Conservation (phyloP, 2,329 filamentous ascomycete species). For the Ilyonectria destructans region DNA sequence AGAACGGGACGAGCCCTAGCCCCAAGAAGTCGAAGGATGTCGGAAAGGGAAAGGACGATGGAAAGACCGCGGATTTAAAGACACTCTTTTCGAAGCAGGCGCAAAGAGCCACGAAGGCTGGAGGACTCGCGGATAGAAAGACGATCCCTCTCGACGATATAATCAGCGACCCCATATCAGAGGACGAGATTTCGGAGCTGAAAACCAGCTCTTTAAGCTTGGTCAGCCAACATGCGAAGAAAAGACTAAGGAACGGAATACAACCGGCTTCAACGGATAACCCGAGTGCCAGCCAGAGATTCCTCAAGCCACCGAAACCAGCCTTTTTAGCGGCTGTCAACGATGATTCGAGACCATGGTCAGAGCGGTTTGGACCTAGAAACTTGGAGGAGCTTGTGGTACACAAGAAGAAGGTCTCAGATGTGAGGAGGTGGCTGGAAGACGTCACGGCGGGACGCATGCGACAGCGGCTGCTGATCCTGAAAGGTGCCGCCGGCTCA, state of each 20-base stretch:
- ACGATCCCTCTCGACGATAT: slow-evolving; percentile 63
- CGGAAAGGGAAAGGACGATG: slow-evolving; percentile 64
- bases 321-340: slow-evolving; percentile 51
- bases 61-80: slow-evolving; percentile 70
- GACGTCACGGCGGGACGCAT: slow-evolving; percentile 78
- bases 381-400: slow-evolving; percentile 90
- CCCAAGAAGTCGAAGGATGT: slow-evolving; percentile 59
- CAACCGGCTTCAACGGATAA: slow-evolving; percentile 43
- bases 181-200: slow-evolving; percentile 69
- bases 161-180: slow-evolving; percentile 72
- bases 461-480: slow-evolving; percentile 82
- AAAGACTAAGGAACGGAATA: slow-evolving; percentile 62
- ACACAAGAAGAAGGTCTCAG: slow-evolving; percentile 92
- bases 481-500: slow-evolving; percentile 92
- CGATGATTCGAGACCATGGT: slow-evolving; percentile 84
- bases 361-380: slow-evolving; percentile 84
- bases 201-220: slow-evolving; percentile 68
- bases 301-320: slow-evolving; percentile 62
- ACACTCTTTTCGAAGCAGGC: slow-evolving; percentile 76
- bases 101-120: slow-evolving; percentile 61
- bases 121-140: slow-evolving; percentile 51
- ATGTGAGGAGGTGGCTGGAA: slow-evolving; percentile 88
- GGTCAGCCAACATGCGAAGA: slow-evolving; percentile 71
- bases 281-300: slow-evolving; percentile 65
- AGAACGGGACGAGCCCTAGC: slow-evolving; percentile 53